These are phyloP conservation scores for Chlamydomonas sphaeroides DNA, from an alignment of 139 green algal genomes.

Conservation along the genomic window DNA sequence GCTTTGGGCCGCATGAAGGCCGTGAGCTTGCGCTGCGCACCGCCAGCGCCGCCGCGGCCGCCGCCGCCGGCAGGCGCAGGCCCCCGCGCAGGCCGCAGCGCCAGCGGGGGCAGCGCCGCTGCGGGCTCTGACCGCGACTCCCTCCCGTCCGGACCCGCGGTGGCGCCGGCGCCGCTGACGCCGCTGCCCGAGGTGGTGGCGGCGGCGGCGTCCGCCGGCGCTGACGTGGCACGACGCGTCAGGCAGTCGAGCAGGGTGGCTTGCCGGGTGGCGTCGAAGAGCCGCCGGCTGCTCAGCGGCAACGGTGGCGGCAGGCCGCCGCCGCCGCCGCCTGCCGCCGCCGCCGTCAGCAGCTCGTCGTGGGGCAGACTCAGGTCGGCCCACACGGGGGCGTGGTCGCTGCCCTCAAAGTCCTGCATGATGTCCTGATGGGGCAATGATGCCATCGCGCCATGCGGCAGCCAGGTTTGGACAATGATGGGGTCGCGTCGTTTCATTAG, in stretches of 20 bases:
- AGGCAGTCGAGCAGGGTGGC: constrained; percentile 51
- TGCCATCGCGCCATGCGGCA: no score
- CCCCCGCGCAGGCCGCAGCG: neutral
- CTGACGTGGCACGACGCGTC: neutral
- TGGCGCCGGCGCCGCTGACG: neutral
- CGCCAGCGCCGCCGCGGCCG: no score
- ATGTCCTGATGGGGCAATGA: constrained; percentile 73
- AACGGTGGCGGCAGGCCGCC: neutral
- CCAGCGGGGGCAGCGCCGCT: no score
- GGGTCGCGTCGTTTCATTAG: no score
- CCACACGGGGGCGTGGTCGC: constrained; percentile 81
- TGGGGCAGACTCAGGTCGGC: constrained; percentile 43
- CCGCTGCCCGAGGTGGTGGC: no score
- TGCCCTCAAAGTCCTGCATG: constrained; percentile 62
- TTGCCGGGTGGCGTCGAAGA: constrained; percentile 51
- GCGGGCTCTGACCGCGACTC: no score
- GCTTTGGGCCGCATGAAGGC: neutral
- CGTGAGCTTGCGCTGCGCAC: constrained; percentile 21
- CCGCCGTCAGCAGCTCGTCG: neutral
- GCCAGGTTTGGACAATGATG: no score
- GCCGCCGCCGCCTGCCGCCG: no score
- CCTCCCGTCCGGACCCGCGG: no score
- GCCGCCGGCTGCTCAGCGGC: constrained; percentile 3
- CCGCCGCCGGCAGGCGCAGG: no score
- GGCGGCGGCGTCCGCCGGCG: no score